phyloP scores from a whole-genome alignment of 805 yeast genomes.

The Candida chilensis region DNA sequence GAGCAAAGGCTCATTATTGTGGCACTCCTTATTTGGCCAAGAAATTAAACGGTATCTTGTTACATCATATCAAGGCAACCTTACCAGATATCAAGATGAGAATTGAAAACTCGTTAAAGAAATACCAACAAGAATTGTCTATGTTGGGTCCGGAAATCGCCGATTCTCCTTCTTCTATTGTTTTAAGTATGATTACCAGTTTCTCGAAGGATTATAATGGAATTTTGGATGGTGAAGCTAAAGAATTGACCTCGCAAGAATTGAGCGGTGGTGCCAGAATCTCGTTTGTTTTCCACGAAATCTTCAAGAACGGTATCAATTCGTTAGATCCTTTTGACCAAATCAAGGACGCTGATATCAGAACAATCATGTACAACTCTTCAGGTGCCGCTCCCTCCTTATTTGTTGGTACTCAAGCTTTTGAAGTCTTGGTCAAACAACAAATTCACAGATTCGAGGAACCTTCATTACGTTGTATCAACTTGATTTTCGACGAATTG shows the following conservation, averaged over 20 bases:
- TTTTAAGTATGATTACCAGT: constrained; percentile 84
- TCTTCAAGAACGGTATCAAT: constrained; percentile 84
- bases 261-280: constrained; percentile 98
- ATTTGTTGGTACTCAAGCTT: constrained; percentile 95
- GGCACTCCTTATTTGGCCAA: constrained; percentile 98
- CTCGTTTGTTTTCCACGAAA: constrained; percentile 93
- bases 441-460: constrained; percentile 93
- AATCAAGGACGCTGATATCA: constrained; percentile 88
- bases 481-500: constrained; percentile 87
- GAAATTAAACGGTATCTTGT: constrained; percentile 77
- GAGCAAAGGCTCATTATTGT: constrained; percentile 90
- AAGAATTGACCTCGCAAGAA: constrained; percentile 81
- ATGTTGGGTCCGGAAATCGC: constrained; percentile 83
- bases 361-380: constrained; percentile 95
- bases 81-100: constrained; percentile 90
- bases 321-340: constrained; percentile 95
- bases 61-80: constrained; percentile 83
- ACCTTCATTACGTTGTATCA: constrained; percentile 82
- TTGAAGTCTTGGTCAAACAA: constrained; percentile 90
- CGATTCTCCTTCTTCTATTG: constrained; percentile 84
- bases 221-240: constrained; percentile 86
- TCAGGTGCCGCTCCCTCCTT: constrained; percentile 94
- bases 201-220: constrained; percentile 88
- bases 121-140: constrained; percentile 72
- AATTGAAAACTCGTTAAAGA: constrained; percentile 76